Conservation (phyloP, 495 filamentous ascomycete species). For the Xylaria palmicola region DNA sequence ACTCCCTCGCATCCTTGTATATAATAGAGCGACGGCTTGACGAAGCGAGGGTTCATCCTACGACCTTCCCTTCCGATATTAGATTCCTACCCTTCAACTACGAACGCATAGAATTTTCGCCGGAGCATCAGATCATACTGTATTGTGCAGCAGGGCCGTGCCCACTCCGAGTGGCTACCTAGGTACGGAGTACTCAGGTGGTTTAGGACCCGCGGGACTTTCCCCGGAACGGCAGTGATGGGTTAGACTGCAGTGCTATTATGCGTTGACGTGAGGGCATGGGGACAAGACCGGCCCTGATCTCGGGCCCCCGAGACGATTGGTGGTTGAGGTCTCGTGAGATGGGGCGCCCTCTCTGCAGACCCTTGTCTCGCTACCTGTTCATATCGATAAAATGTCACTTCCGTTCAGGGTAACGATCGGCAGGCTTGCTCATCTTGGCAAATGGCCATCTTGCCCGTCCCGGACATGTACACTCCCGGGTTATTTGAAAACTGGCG, state of each 20-base stretch:
- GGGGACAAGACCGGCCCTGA: no score
- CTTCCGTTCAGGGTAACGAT: not conserved
- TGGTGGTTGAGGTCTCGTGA: not conserved
- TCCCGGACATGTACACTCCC: not conserved
- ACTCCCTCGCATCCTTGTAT: no score
- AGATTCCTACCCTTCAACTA: not conserved
- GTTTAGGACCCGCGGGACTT: not conserved
- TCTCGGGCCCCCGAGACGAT: not conserved
- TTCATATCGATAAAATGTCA: not conserved
- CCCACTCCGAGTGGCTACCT: not conserved
- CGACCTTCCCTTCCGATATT: not conserved
- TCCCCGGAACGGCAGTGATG: constrained; percentile 2
- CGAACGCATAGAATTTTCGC: not conserved
- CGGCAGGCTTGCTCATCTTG: not conserved
- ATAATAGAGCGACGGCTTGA: no score
- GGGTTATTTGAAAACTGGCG: constrained; percentile 7
- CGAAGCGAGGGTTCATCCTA: not conserved
- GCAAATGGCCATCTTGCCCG: constrained; percentile 4
- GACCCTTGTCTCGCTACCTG: not conserved
- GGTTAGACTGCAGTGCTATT: no score
- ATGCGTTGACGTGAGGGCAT: not conserved
- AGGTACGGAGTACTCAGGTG: not conserved
- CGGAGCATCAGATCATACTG: not conserved
- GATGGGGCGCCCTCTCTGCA: not conserved
- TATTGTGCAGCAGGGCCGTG: not conserved